Base-by-base conservation (phyloP, 2,329 filamentous ascomycete genomes). In the Didymella segeticola region DNA sequence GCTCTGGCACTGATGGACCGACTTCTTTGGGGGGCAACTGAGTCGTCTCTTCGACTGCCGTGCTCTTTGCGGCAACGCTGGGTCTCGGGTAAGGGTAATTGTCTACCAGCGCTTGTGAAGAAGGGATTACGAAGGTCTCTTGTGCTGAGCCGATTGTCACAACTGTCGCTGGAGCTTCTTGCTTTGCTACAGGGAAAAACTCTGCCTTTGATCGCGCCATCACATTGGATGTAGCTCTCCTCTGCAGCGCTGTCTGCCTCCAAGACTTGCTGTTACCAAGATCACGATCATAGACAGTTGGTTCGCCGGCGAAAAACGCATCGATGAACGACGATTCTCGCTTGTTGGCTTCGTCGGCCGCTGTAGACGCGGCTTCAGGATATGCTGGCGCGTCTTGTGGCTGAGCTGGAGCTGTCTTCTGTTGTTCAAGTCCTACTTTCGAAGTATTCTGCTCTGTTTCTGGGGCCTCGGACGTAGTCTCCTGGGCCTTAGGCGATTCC, bases 181-280 rank as follows among this genome's bases (percentile, higher is more conserved):
- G 3, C 15, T 41, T 29, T 6, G 33, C 15, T 8, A 23, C n/a
- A 27, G 31, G 22, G 12, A 20, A 22, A 10, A 38, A 23, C 4
- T 10, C 39, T 22, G 17, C 17, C 19, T 20, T 54, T n/a, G 33
- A 27, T 6, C 19, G 26, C 3, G 26, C 7, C 17, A 27, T 17
- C n/a, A 15, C 5, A 10, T 43, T 36, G 19, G 39, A 31, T 19
- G 38, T 27, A 31, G 11, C 41, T 26, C 55, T 53, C 29, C 61
- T 53, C 41, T 65, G 53, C 25, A 71, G 22, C 1, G 57, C 49
- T 17, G 67, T 73, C 26, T 70, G 63, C 47, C 60, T 67, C 70
- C 70, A 72, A 14, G 53, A 53, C 15, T 36, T 41, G 34, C 27
- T 48, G 25, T 46, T 42, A 9, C 27, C 45, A 5, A 48, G 38